Conservation (phyloP, 768 basidiomycete species). For the Suillus variegatus region DNA sequence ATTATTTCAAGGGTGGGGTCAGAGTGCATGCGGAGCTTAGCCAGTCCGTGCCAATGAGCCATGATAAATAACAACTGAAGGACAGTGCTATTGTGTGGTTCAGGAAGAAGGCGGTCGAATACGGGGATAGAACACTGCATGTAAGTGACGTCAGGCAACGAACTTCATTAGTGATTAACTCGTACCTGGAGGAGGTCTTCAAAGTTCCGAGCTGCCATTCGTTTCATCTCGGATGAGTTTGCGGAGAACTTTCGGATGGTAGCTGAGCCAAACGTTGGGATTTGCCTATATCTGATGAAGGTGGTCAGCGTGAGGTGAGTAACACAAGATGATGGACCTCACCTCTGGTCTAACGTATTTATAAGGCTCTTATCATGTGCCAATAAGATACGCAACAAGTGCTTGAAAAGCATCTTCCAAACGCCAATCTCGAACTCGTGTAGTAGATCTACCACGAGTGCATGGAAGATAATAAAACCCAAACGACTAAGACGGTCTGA, state of each 20-base stretch:
- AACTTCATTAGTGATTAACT: not conserved
- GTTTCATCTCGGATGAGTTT: not conserved
- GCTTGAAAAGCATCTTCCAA: not conserved
- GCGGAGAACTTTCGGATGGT: not conserved
- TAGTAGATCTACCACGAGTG: too few relatives aligned
- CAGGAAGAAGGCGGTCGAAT: constrained; percentile 37
- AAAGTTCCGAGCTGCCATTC: constrained; percentile 36
- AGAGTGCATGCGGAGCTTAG: constrained; percentile 37
- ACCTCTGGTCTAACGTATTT: not conserved
- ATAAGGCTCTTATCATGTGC: not conserved
- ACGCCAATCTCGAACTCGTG: not conserved
- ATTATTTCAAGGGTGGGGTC: constrained; percentile 22
- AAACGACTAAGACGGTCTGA: too few relatives aligned
- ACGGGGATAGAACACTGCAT: constrained; percentile 36
- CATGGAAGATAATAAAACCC: too few relatives aligned
- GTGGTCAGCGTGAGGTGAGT: not conserved
- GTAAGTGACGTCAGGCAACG: too few relatives aligned
- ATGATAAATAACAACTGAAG: constrained; percentile 28
- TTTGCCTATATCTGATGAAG: not conserved
- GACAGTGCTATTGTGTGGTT: constrained; percentile 22
- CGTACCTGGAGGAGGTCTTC: constrained; percentile 36
- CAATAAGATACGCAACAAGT: not conserved
- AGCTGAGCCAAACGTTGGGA: not conserved
- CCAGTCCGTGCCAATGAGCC: constrained; percentile 36
- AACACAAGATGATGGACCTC: not conserved